Base-by-base conservation (phyloP, 2,329 filamentous ascomycete species). In the Cryphonectria nitschkei region DNA sequence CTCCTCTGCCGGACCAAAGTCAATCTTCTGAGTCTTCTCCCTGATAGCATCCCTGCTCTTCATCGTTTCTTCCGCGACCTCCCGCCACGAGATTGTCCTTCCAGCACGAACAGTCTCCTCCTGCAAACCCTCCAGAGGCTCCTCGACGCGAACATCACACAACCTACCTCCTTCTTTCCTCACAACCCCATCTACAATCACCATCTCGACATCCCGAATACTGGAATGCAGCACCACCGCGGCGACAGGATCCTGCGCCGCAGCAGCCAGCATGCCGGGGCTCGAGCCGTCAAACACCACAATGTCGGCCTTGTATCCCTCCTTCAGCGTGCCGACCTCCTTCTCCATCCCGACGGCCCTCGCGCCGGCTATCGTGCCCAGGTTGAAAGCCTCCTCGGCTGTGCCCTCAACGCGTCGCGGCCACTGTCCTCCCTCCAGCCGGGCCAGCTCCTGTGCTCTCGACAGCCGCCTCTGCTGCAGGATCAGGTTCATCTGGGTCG, bases 361-460 rank as follows among this genome's bases (percentile, higher is more conserved):
- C 0, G 84, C 84, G 0, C 84, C 84, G 1, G 79, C 77, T n/a
- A 86, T 80, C 0, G 84, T 87, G 0, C 79, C 84, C 7, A 87
- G 79, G 72, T 86, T 86, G 75, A 84, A 87, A 2, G 79, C 83
- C 54, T 85, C 80, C 61, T 83, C 79, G 0, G 80, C 81, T 0
- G 77, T 78, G 41, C 79, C 75, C 34, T 77, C 79, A 0, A 79
- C 70, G 63, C 73, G 75, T 3, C 68, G 70, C 1, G 77, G 77
- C 46, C 77, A 75, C 63, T 76, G 74, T 0, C 75, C 75, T 13
- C 74, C 8, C 19, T 19, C 46, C 19, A 5, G 6, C 7, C 75
- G 67, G 19, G 76, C 61, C 37, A 81, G 75, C 41, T 75, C 73
- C 41, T 77, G 67, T n/a, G 79, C 79, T n/a, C 75, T 73, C 37